phyloP scores from a whole-genome alignment of 2,329 filamentous ascomycete genomes.

The Colletotrichum euphorbiae region DNA sequence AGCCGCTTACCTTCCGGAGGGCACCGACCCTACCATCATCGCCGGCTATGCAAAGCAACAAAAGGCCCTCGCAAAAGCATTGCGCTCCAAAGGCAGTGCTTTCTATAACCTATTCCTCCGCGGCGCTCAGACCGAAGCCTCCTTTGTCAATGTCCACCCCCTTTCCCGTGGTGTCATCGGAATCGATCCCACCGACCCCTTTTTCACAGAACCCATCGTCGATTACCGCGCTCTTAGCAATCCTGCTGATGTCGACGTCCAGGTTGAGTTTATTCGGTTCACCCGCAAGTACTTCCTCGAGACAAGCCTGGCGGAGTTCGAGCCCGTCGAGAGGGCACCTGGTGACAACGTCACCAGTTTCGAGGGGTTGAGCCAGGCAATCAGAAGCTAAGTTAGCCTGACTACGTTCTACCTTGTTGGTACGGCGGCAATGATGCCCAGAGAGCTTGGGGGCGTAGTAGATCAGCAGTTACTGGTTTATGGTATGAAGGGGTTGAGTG shows the following conservation, averaged over 20 bases:
- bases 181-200: slow-evolving; percentile 48
- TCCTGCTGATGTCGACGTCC: slow-evolving; percentile 45
- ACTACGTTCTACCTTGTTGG: slow-evolving; percentile 39
- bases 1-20: slow-evolving; percentile 44
- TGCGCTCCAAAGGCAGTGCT: slow-evolving; percentile 50
- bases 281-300: slow-evolving; percentile 49
- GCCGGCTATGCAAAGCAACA: slow-evolving; percentile 54
- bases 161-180: slow-evolving; percentile 47
- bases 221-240: slow-evolving; percentile 46
- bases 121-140: slow-evolving; percentile 17
- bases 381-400: slow-evolving; percentile 31
- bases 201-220: slow-evolving; percentile 45
- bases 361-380: slow-evolving; percentile 29
- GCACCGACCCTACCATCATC: slow-evolving; percentile 48
- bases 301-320: slow-evolving; percentile 47
- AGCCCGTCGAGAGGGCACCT: slow-evolving; percentile 46
- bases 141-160: slow-evolving; percentile 40
- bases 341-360: slow-evolving; percentile 37
- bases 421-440: slow-evolving; percentile 38
- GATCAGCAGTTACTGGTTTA: slow-evolving; percentile 41
- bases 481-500: slow-evolving; percentile 27
- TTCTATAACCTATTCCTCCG: slow-evolving; percentile 47
- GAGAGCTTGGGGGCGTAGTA: slow-evolving; percentile 40
- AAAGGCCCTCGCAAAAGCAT: slow-evolving; percentile 48
- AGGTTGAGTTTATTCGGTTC: slow-evolving; percentile 45